Evolutionary conservation across 768 basidiomycete genomes (phyloP).

Genomic region (Tylopilus rubrobrunneus): DNA sequence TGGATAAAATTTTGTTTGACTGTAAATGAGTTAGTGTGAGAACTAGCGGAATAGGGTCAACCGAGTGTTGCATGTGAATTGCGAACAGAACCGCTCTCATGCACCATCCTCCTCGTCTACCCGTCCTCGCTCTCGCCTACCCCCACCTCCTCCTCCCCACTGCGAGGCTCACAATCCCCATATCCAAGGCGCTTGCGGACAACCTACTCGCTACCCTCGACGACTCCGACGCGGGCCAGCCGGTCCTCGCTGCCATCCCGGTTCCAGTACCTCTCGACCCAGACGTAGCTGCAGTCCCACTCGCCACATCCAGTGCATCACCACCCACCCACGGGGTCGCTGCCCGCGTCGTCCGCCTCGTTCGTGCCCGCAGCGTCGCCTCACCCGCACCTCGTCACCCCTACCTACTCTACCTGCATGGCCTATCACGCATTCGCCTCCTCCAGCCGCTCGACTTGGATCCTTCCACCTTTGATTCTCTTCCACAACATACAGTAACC

Average conservation of each 20-base stretch:
- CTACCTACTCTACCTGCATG: conserved; percentile 69
- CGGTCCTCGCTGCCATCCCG: conserved; percentile 67
- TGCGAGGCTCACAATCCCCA: conserved; percentile 62
- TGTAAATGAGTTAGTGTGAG: not conserved
- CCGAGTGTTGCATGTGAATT: not conserved
- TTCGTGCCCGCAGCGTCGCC: conserved; percentile 49
- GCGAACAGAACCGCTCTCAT: not conserved
- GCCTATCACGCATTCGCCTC: conserved; percentile 63
- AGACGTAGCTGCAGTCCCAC: conserved; percentile 1
- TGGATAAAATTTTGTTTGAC: conserved; percentile 31
- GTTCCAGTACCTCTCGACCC: conserved; percentile 30
- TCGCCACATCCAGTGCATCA: conserved; percentile 7
- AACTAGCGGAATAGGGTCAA: not conserved
- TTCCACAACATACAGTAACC: conserved; percentile 43
- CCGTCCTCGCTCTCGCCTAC: conserved; percentile 64
- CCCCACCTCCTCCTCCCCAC: conserved; percentile 76
- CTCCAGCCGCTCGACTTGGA: conserved; percentile 34
- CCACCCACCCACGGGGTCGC: conserved; percentile 62
- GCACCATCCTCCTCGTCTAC: conserved; percentile 42
- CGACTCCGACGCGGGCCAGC: conserved; percentile 58
- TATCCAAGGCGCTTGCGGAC: conserved; percentile 59
- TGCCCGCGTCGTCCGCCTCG: conserved; percentile 67
- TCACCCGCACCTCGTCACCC: conserved; percentile 43
- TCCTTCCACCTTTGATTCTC: conserved; percentile 26
- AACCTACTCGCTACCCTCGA: conserved; percentile 64